Conservation (phyloP, 2,329 filamentous ascomycete genomes). For the Daldinia sp. region DNA sequence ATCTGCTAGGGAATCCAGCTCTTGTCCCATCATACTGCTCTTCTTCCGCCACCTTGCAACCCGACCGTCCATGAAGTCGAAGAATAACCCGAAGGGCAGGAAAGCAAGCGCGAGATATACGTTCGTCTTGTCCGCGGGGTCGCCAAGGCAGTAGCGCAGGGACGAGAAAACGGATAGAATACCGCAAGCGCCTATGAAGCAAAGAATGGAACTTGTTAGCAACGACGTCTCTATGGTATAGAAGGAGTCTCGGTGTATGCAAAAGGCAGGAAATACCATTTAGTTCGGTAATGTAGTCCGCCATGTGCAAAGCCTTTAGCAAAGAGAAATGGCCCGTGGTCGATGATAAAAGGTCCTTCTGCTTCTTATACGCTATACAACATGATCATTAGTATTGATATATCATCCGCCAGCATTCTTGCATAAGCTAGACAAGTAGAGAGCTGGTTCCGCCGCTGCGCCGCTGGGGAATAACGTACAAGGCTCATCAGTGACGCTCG, state of each 20-base stretch:
- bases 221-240: not conserved
- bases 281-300: conserved; percentile 85
- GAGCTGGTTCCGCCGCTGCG: not conserved
- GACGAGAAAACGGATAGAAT: conserved; percentile 97
- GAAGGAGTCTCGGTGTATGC: not conserved
- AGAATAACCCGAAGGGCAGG: conserved; percentile 94
- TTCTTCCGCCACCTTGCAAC: conserved; percentile 97
- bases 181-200: conserved; percentile 77
- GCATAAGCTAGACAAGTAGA: not conserved
- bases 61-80: conserved; percentile 97
- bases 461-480: conserved; percentile 53
- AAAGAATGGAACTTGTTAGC: conserved; percentile 16
- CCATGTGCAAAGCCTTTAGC: conserved; percentile 77
- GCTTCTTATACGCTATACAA: conserved; percentile 75
- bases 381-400: conserved; percentile 16
- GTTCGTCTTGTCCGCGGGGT: conserved; percentile 72
- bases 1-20: conserved; percentile 95
- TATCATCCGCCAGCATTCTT: not conserved
- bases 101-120: conserved; percentile 87
- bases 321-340: conserved; percentile 80
- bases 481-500: conserved; percentile 55
- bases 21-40: conserved; percentile 97
- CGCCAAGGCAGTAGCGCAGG: conserved; percentile 88
- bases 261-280: conserved; percentile 66
- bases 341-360: conserved; percentile 77